Evolutionary conservation across 345 rosid species (phyloP).

Genomic region (Populus nigra): DNA sequence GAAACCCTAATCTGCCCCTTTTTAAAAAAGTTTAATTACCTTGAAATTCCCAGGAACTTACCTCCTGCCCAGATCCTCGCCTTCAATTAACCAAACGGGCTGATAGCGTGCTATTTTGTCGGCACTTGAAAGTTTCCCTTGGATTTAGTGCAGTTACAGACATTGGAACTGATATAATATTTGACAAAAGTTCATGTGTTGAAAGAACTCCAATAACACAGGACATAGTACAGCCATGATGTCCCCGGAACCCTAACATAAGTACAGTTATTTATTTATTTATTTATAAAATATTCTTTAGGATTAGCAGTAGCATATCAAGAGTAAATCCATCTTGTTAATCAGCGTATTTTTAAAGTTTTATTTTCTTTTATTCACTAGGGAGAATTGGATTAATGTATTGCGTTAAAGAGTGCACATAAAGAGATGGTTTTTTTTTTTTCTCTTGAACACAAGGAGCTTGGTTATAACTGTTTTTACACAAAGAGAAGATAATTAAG

Average conservation of each 20-base stretch:
- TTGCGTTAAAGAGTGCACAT: not conserved
- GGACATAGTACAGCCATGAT: not conserved
- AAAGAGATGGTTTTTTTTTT: not conserved
- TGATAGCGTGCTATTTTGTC: not conserved
- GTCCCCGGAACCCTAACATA: no score
- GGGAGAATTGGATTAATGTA: no score
- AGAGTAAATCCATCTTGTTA: no score
- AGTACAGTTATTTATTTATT: no score
- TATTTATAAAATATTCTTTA: no score
- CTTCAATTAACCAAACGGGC: not conserved
- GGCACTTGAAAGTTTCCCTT: not conserved
- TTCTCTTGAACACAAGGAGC: not conserved
- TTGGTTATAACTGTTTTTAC: no score
- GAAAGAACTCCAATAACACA: not conserved
- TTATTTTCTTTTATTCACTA: no score
- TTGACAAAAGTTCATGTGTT: not conserved
- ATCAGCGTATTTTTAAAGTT: no score
- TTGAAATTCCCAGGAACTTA: slow-evolving; percentile 6
- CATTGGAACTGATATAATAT: not conserved
- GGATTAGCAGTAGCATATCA: no score
- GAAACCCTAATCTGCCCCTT: slow-evolving; percentile 13
- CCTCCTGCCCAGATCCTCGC: not conserved
- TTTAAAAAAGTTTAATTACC: not conserved
- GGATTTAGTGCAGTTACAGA: not conserved
- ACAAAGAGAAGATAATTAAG: not conserved